Percentiles rank a stretch among this genome's conserved stretches.
Conservation (phyloP, 768 basidiomycete species). For the Leccinellum luteum region DNA sequence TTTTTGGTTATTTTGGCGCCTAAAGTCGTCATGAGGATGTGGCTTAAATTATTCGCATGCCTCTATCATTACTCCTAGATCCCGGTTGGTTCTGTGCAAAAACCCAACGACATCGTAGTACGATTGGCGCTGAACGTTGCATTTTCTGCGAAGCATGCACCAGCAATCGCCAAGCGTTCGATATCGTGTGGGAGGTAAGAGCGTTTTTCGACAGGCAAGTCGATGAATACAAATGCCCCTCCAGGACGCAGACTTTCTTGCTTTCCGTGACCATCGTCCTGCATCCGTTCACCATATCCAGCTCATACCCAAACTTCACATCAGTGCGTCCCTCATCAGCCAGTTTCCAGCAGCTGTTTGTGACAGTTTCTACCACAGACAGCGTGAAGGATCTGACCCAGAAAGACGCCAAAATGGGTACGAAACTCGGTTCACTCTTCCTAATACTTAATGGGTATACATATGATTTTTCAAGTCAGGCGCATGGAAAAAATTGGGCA, state of each 20-base stretch:
- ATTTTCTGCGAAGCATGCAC: conserved; percentile 44
- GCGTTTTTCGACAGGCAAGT: not conserved
- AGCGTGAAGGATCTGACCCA: conserved; percentile 50
- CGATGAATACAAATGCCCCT: not conserved
- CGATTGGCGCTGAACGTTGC: conserved; percentile 2
- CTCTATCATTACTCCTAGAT: not conserved
- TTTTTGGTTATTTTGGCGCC: conserved; percentile 1
- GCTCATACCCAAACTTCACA: conserved; percentile 51
- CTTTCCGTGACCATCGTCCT: conserved; percentile 51
- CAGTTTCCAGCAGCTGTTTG: not conserved
- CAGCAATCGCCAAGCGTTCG: conserved; percentile 39
- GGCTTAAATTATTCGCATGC: too few relatives aligned
- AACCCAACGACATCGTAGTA: not conserved
- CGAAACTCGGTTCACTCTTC: conserved; percentile 14
- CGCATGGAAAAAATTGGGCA: conserved; percentile 53
- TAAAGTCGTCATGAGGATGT: too few relatives aligned
- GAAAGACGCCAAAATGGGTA: conserved; percentile 51
- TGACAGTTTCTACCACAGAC: conserved; percentile 32
- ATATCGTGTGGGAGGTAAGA: conserved; percentile 48
- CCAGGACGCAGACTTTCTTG: conserved; percentile 48
- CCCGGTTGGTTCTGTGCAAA: not conserved
- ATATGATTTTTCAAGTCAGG: conserved; percentile 37
- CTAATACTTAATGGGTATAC: conserved; percentile 20
- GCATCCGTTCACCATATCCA: conserved; percentile 49
- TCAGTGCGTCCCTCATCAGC: conserved; percentile 34